Evolutionary conservation across 768 basidiomycete genomes (phyloP).

Genomic region (Clavulina sp.): DNA sequence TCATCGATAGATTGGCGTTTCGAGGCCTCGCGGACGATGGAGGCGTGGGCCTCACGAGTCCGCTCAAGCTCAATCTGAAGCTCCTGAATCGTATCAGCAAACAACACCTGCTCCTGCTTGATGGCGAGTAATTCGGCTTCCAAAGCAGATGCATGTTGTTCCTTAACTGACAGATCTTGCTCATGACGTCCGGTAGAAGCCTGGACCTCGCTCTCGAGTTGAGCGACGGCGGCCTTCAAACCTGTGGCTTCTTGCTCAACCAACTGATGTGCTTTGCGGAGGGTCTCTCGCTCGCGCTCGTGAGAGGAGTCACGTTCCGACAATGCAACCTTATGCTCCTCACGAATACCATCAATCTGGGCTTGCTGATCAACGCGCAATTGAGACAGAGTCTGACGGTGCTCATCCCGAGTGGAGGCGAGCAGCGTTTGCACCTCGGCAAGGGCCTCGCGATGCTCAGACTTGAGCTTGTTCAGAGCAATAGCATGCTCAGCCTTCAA

Average conservation of each 20-base stretch:
- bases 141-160: slow-evolving; percentile 27
- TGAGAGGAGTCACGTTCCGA: slow-evolving; percentile 36
- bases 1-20: slow-evolving; percentile 54
- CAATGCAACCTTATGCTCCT: slow-evolving; percentile 26
- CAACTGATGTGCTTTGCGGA: slow-evolving; percentile 21
- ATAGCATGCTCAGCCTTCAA: slow-evolving; percentile 12
- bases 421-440: slow-evolving; percentile 26
- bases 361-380: slow-evolving; percentile 19
- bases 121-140: slow-evolving; percentile 31
- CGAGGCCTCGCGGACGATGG: slow-evolving; percentile 52
- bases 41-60: slow-evolving; percentile 40
- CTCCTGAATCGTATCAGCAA: slow-evolving; percentile 26
- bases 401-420: slow-evolving; percentile 21
- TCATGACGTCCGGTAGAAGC: slow-evolving; percentile 21
- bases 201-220: slow-evolving; percentile 21
- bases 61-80: slow-evolving; percentile 42
- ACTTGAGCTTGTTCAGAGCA: slow-evolving; percentile 9
- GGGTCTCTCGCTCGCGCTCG: slow-evolving; percentile 28
- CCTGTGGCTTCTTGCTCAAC: slow-evolving; percentile 6
- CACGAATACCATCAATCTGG: slow-evolving; percentile 30
- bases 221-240: slow-evolving; percentile 28
- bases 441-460: slow-evolving; percentile 33
- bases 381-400: slow-evolving; percentile 23
- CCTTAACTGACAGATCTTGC: slow-evolving; percentile 33
- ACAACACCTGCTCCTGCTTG: slow-evolving; percentile 26